Conservation (phyloP, 2,329 filamentous ascomycete genomes). For the Aspergillus fijiensis region DNA sequence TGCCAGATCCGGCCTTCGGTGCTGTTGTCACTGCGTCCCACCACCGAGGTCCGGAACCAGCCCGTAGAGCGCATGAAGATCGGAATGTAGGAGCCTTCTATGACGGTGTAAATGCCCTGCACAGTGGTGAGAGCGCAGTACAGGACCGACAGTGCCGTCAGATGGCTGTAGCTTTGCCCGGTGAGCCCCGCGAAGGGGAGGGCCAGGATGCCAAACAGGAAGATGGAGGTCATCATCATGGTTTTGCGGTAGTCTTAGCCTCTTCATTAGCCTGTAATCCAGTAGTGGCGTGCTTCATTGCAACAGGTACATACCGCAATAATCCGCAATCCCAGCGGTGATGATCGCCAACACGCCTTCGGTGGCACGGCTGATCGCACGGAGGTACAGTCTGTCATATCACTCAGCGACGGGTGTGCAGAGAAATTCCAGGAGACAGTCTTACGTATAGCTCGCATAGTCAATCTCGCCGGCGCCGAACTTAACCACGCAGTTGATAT, state of each 20-base stretch:
- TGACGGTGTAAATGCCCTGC: conserved; percentile 20
- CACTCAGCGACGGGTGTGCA: not conserved
- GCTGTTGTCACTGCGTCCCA: not conserved
- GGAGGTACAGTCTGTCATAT: conserved; percentile 18
- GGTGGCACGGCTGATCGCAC: conserved; percentile 21
- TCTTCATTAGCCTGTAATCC: no score
- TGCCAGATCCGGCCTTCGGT: conserved; percentile 2
- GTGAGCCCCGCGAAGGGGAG: no score
- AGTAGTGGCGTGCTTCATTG: no score
- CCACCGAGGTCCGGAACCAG: not conserved
- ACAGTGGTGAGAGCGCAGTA: conserved; percentile 7
- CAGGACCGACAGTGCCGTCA: no score
- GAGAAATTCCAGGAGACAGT: not conserved
- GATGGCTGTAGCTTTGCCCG: no score
- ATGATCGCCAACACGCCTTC: conserved; percentile 20
- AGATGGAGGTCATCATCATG: no score
- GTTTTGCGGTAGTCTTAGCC: no score
- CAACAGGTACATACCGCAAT: conserved; percentile 13
- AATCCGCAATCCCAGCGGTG: conserved; percentile 21
- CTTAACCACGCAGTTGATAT: conserved; percentile 19
- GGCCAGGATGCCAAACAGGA: no score
- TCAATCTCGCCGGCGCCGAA: conserved; percentile 22
- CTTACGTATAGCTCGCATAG: conserved; percentile 21
- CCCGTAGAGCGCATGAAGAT: conserved; percentile 21
- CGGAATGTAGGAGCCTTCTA: conserved; percentile 22